Evolutionary conservation across 441 rosid species (phyloP).

Genomic region (Brassica balearica): DNA sequence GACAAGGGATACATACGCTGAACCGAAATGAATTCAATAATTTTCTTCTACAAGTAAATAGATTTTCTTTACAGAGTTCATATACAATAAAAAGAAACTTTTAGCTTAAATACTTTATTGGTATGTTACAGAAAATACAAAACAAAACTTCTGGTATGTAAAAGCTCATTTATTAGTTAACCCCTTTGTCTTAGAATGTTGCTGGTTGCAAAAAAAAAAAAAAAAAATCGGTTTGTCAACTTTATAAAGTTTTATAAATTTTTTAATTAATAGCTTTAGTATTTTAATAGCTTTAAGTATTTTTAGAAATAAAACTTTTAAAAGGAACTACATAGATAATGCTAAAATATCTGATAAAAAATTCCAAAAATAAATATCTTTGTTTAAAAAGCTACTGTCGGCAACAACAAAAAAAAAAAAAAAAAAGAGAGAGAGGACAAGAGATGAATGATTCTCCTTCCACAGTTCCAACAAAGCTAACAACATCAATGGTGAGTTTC

Average conservation of each 20-base stretch:
- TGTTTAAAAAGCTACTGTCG: conserved; percentile 33
- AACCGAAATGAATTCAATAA: background rate
- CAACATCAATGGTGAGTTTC: conserved; percentile 27
- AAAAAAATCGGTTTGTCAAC: too few species aligned
- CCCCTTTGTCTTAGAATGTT: background rate
- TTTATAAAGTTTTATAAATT: too few species aligned
- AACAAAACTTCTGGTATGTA: background rate
- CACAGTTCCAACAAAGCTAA: conserved; percentile 32
- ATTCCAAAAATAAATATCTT: background rate
- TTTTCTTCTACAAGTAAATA: background rate
- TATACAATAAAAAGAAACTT: background rate
- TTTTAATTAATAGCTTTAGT: too few species aligned
- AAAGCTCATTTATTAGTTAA: background rate
- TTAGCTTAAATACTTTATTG: background rate
- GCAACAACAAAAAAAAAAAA: background rate
- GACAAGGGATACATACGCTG: background rate
- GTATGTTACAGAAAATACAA: too few species aligned
- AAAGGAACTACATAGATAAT: background rate
- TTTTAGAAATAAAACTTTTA: background rate
- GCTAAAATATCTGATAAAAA: conserved; percentile 21
- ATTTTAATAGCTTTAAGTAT: too few species aligned
- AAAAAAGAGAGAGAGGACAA: background rate
- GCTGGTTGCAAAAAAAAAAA: background rate
- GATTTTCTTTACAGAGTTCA: background rate
- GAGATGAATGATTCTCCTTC: conserved; percentile 11